A percentile compares a stretch with the other conserved stretches of the same genome.
Conservation (phyloP, 2,329 filamentous ascomycete species). For the Stagonosporopsis chrysanthemi region DNA sequence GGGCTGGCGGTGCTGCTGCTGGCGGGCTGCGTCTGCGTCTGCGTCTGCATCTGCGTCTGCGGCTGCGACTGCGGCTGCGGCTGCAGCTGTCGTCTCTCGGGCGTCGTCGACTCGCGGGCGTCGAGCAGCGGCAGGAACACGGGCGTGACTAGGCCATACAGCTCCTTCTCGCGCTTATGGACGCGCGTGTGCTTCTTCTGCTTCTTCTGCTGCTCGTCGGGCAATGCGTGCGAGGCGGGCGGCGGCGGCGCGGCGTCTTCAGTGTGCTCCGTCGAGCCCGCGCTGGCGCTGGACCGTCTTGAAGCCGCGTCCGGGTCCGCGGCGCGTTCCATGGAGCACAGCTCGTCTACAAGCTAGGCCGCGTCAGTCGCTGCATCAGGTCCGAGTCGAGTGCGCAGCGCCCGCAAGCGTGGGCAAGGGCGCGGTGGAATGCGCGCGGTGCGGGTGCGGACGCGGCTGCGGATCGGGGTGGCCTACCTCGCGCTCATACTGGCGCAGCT, state of each 20-base stretch:
- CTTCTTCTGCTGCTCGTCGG: constrained; percentile 37
- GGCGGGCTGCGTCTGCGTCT: too few species aligned
- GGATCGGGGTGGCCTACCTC: too few species aligned
- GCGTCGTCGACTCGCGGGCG: constrained; percentile 32
- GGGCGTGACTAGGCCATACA: constrained; percentile 47
- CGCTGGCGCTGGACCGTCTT: constrained; percentile 10
- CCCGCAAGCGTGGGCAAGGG: constrained; percentile 6
- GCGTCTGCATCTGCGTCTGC: too few species aligned
- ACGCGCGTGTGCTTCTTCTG: constrained; percentile 47
- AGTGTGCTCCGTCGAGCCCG: neutral
- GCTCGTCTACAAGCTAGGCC: constrained; percentile 44
- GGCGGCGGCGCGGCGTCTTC: constrained; percentile 8
- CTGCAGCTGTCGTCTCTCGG: constrained; percentile 29
- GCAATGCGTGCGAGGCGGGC: constrained; percentile 2
- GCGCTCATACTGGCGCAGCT: constrained; percentile 41
- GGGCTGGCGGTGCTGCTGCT: constrained; percentile 1
- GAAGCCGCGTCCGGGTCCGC: constrained; percentile 23
- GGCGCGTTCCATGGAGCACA: constrained; percentile 41
- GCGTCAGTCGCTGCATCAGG: constrained; percentile 6
- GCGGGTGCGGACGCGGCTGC: too few species aligned
- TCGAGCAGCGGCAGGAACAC: constrained; percentile 49
- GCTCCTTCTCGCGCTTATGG: constrained; percentile 49
- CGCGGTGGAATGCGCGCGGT: constrained; percentile 9
- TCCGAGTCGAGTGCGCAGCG: neutral
- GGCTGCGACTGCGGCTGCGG: too few species aligned